A percentile compares a stretch with the other conserved stretches of the same genome.
Evolutionary conservation across 805 yeast genomes (phyloP).

Genomic region (Candida corydali): DNA sequence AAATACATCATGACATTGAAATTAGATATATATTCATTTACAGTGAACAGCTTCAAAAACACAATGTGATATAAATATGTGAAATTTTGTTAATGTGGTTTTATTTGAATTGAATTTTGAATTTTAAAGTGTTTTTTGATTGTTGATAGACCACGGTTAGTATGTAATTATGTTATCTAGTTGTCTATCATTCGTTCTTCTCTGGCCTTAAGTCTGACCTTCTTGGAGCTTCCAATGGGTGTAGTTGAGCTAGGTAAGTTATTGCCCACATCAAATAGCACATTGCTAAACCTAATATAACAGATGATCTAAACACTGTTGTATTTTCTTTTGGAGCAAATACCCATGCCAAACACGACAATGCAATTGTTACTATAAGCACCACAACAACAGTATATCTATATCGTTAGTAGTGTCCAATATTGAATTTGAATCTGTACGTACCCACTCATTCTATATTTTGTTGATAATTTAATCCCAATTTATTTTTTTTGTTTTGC

Average conservation of each 20-base stretch:
- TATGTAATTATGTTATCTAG: no score
- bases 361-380: constrained; percentile 52
- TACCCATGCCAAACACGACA: constrained; percentile 72
- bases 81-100: no score
- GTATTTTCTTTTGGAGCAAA: constrained; percentile 78
- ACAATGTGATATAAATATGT: no score
- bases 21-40: no score
- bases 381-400: constrained; percentile 72
- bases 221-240: constrained; percentile 87
- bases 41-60: no score
- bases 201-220: constrained; percentile 90
- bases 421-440: constrained; percentile 4
- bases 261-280: constrained; percentile 90
- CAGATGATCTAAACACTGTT: constrained; percentile 44
- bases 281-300: constrained; percentile 66
- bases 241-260: constrained; percentile 81
- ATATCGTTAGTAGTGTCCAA: constrained; percentile 3
- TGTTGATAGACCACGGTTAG: no score
- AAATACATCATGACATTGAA: no score
- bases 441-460: constrained; percentile 17
- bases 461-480: neutral
- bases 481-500: neutral
- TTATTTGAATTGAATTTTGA: no score
- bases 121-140: no score
- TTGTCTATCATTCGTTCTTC: constrained; percentile 7